Evolutionary conservation across 2,329 filamentous ascomycete genomes (phyloP), one percentile per base, ranked within the genome.

Genomic region (Trichoderma sp.): DNA sequence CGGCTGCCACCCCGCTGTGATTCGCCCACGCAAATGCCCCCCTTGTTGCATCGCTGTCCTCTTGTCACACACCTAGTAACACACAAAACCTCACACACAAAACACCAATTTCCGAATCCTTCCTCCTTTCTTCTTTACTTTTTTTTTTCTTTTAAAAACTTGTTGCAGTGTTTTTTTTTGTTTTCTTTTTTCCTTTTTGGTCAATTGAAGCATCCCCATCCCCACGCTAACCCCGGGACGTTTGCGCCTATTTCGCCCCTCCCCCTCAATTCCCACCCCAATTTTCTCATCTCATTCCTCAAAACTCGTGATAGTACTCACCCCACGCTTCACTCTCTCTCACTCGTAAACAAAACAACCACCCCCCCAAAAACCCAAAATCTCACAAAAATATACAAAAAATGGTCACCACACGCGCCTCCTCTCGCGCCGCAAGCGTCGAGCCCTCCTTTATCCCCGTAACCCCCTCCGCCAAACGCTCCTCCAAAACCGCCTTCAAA

Each of bases 351-450:
- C 58, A 42, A 35, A 53, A n/a, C 57, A 9, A 22, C 42, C 19
- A 52, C 37, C 15, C 37, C 58, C 25, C 25, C 12, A 32, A 48
- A 19, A 50, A 22, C 67, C 58, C 68, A 53, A 48, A 25, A 57
- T 17, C 32, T 35, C 29, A 57, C 42, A 52, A 32, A 32, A 15
- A 39, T 5, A 15, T 6, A 39, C 10, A 52, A 37, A 65, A 52
- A 56, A 81, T 81, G 79, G 79, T 80, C 69, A 79, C 71, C 68
- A 81, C 80, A 8, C 76, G 79, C 71, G 72, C 79, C 10, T 76
- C 78, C 56, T 75, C 75, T 34, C 78, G 76, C 71, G 73, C 76
- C 63, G 73, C 72, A 69, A 74, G 73, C 68, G 71, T 73, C 66
- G 72, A 67, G 32, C 73, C 73, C 29, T 60, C 66, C 37, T 29